Evolutionary conservation across 306 rosid species (phyloP).

Genomic region (Hylodesmum podocarpum): DNA sequence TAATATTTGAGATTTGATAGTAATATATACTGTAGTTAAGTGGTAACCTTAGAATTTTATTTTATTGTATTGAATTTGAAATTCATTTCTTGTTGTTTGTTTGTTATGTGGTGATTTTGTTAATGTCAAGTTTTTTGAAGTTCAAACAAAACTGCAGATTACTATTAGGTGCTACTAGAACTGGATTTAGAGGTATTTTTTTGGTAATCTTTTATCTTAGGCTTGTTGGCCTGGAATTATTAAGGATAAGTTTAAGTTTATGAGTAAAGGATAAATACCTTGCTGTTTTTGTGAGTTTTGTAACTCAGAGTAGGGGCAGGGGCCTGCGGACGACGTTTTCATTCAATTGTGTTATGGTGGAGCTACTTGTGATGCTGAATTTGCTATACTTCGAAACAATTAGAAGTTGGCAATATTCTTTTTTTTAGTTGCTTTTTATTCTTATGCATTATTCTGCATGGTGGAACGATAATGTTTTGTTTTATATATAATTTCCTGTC

Average conservation of each 20-base stretch:
- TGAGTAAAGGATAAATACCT: background rate
- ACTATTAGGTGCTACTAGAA: conserved; percentile 8
- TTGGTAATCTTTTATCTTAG: background rate
- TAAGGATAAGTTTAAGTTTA: background rate
- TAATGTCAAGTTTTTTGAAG: conserved; percentile 23
- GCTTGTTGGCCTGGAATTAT: background rate
- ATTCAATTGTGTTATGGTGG: background rate
- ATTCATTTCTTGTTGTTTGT: background rate
- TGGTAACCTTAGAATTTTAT: background rate
- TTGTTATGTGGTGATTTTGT: background rate
- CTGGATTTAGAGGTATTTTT: conserved; percentile 22
- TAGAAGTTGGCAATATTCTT: background rate
- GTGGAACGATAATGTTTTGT: background rate
- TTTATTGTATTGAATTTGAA: background rate
- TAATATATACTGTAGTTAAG: background rate
- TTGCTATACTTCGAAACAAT: background rate
- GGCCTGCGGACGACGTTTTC: background rate
- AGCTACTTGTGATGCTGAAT: background rate
- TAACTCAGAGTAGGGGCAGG: background rate
- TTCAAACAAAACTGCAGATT: background rate
- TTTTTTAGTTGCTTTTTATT: background rate
- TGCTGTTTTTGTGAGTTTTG: background rate
- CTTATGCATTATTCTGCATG: background rate
- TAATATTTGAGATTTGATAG: background rate
- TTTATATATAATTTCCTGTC: background rate